phyloP scores from a whole-genome alignment of 768 basidiomycete species.

The Chalciporus piperatus region DNA sequence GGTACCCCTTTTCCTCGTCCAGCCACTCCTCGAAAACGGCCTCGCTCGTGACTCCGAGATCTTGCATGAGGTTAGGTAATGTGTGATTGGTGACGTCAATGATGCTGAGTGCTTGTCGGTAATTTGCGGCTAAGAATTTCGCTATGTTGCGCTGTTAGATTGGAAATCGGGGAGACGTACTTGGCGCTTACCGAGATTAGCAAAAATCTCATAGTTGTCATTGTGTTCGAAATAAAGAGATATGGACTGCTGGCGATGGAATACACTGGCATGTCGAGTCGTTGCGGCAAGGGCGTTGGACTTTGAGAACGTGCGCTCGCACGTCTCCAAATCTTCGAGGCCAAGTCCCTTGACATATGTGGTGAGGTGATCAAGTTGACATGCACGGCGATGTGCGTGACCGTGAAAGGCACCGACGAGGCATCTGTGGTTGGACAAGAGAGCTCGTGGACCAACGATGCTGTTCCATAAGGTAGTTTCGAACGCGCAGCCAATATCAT shows the following conservation, averaged over 20 bases:
- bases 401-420: not conserved
- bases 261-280: not conserved
- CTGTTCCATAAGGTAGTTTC: not conserved
- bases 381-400: not conserved
- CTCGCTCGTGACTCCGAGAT: conserved; percentile 3
- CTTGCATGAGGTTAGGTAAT: not conserved
- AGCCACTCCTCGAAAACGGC: conserved; percentile 6
- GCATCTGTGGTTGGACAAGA: not conserved
- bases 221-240: not conserved
- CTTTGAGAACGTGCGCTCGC: not conserved
- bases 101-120: conserved; percentile 25
- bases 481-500: not conserved
- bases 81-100: not conserved
- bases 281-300: not conserved
- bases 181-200: too few species aligned
- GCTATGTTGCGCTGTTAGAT: not conserved
- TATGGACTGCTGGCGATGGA: conserved; percentile 1
- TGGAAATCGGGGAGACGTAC: too few species aligned
- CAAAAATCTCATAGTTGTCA: conserved; percentile 1
- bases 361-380: not conserved
- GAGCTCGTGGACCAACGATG: not conserved
- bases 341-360: conserved; percentile 1
- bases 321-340: not conserved
- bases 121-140: conserved; percentile 21
- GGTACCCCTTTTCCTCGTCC: conserved; percentile 5